Percentiles rank a stretch among this genome's conserved stretches.
These are phyloP conservation scores for Phellopilus nigrolimitatus DNA, from an alignment of 1,284 basidiomycete species.

Conservation along the genomic window DNA sequence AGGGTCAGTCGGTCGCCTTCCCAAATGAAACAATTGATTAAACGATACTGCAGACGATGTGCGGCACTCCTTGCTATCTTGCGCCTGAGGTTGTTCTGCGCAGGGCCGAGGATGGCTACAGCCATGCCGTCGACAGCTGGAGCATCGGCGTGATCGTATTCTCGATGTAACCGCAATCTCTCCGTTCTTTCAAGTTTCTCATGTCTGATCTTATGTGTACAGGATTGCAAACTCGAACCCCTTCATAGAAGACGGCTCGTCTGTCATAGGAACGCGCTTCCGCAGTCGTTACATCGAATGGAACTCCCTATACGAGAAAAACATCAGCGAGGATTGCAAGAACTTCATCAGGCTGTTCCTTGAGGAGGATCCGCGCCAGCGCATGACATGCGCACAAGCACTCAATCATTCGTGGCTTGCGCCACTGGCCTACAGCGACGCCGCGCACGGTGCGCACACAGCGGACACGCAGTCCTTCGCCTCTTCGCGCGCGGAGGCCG, in stretches of 20 bases:
- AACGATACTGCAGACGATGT: constrained; percentile 62
- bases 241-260: constrained; percentile 62
- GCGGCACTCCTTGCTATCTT: constrained; percentile 80
- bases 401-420: constrained; percentile 64
- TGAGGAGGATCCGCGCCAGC: constrained; percentile 43
- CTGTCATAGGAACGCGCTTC: constrained; percentile 53
- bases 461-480: too few relatives aligned
- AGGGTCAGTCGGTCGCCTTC: constrained; percentile 38
- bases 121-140: constrained; percentile 87
- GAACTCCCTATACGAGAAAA: constrained; percentile 38
- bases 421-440: too few relatives aligned
- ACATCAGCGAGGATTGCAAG: constrained; percentile 36
- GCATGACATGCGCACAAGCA: constrained; percentile 57
- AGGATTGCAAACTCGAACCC: constrained; percentile 71
- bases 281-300: constrained; percentile 58
- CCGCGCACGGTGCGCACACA: too few relatives aligned
- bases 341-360: constrained; percentile 49
- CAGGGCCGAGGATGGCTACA: constrained; percentile 63
- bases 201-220: constrained; percentile 1
- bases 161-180: constrained; percentile 55
- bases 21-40: not conserved
- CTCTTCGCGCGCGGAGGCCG: too few relatives aligned
- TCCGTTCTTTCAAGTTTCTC: not conserved
- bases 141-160: constrained; percentile 90
- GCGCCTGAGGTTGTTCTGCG: constrained; percentile 87